Base-by-base conservation (phyloP, 2,329 filamentous ascomycete genomes). In the Fusarium lateritium region DNA sequence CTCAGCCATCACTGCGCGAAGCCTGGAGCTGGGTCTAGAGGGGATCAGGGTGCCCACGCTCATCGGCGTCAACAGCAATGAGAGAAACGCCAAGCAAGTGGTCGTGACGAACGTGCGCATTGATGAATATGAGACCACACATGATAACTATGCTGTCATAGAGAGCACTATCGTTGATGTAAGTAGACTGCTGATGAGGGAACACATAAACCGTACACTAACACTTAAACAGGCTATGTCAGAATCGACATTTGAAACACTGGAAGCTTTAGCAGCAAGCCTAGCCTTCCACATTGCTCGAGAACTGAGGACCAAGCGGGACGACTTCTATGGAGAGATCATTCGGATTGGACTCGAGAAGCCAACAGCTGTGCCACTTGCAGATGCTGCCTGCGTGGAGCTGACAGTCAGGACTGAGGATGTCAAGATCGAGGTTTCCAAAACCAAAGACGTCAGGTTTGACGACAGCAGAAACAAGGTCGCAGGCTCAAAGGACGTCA, bases 31-130 rank as follows among this genome's bases (percentile, higher is more conserved):
- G 45, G 81, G 82, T 38, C 76, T 93, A 10, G 83, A 85, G 46
- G 84, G 86, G 21, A 76, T 94, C 51, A 84, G 84, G 38, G 83
- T 93, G 11, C 90, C 91, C 26, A 89, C 88, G 33, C 77, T 94
- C 50, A 87, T 94, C 46, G 92, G 92, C 1, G 86, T 94, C 28
- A 94, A 94, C 73, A 77, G 82, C 22, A 91, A 94, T 72, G 92
- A 94, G 83, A 82, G 92, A 65, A 68, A 79, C 36, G 85, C 83
- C 5, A 91, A 88, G 78, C 92, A 94, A 79, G 85, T 91, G 52
- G 85, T 93, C 2, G 79, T 91, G 17, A 84, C 87, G 11, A 90
- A 86, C 57, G 76, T 93, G 13, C 86, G 88, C 76, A 80, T 93
- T 50, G 89, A 92, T 56, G 79, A 80, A 51, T 82, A 85, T 45